Evolutionary conservation across 768 basidiomycete genomes (phyloP).

Genomic region (Boletus tomentosulus): DNA sequence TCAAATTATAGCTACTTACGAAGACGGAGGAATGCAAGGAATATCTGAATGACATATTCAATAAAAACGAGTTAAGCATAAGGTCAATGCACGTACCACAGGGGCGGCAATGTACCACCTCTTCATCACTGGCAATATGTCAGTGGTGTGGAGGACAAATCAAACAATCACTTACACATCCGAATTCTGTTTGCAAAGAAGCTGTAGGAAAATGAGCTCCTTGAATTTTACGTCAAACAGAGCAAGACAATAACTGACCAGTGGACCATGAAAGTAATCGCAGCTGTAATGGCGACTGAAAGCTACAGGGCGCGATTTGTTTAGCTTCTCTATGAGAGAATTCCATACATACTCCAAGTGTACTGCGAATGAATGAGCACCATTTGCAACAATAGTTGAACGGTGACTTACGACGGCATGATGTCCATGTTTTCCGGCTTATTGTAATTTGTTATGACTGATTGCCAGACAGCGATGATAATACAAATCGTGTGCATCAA

Average conservation of each 20-base stretch:
- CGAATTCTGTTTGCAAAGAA: constrained; percentile 34
- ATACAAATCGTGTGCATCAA: constrained; percentile 29
- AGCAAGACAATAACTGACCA: constrained; percentile 15
- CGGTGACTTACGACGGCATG: constrained; percentile 26
- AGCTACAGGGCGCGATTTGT: constrained; percentile 12
- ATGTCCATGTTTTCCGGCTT: constrained; percentile 24
- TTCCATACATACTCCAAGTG: constrained; percentile 23
- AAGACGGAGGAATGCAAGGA: constrained; percentile 33
- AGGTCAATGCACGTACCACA: constrained; percentile 13
- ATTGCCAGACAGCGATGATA: constrained; percentile 24
- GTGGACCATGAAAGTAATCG: constrained; percentile 32
- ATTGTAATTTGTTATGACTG: constrained; percentile 23
- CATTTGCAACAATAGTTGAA: fast-evolving
- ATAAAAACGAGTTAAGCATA: neutral
- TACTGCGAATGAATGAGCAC: constrained; percentile 7
- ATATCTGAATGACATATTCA: constrained; percentile 9
- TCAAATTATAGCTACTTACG: constrained; percentile 14
- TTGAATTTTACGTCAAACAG: neutral
- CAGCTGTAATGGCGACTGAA: constrained; percentile 30
- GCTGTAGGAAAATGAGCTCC: constrained; percentile 1
- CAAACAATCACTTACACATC: constrained; percentile 22
- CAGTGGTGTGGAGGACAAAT: neutral
- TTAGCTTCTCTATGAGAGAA: neutral
- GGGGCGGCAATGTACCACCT: constrained; percentile 31
- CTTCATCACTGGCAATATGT: constrained; percentile 25